Evolutionary conservation across 257 asterid species (phyloP).

Genomic region (Leonotis leonurus): DNA sequence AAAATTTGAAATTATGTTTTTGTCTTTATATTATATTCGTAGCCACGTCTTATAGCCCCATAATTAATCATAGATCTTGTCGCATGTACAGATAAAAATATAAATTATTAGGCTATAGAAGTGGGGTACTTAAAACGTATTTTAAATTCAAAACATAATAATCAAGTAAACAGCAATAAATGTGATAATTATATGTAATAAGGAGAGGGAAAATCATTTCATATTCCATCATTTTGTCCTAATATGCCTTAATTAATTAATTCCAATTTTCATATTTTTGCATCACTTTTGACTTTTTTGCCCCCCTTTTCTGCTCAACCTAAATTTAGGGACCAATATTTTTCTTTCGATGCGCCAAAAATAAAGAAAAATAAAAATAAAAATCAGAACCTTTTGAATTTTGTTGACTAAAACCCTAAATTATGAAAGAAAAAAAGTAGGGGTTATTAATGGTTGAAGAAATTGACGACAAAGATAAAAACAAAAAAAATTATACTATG

Average conservation of each 20-base stretch:
- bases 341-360: constrained; percentile 26
- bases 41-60: too few relatives aligned
- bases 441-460: neutral
- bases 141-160: neutral
- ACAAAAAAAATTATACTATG: constrained; percentile 1
- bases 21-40: too few relatives aligned
- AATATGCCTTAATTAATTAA: constrained; percentile 14
- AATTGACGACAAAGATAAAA: neutral
- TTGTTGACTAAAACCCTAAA: constrained; percentile 4
- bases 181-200: constrained; percentile 4
- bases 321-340: constrained; percentile 15
- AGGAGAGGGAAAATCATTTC: constrained; percentile 23
- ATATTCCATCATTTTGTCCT: constrained; percentile 29
- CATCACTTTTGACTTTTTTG: constrained; percentile 7
- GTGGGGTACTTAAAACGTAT: neutral
- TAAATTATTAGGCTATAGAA: neutral
- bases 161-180: neutral
- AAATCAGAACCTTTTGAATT: neutral
- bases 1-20: too few relatives aligned
- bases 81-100: neutral
- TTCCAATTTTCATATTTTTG: neutral
- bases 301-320: constrained; percentile 8
- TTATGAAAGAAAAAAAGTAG: neutral
- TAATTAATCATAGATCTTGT: constrained; percentile 13
- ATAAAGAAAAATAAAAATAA: too few relatives aligned